These are phyloP conservation scores for Podosphaera xanthii DNA, from an alignment of 2,329 filamentous ascomycete species.

Conservation along the genomic window DNA sequence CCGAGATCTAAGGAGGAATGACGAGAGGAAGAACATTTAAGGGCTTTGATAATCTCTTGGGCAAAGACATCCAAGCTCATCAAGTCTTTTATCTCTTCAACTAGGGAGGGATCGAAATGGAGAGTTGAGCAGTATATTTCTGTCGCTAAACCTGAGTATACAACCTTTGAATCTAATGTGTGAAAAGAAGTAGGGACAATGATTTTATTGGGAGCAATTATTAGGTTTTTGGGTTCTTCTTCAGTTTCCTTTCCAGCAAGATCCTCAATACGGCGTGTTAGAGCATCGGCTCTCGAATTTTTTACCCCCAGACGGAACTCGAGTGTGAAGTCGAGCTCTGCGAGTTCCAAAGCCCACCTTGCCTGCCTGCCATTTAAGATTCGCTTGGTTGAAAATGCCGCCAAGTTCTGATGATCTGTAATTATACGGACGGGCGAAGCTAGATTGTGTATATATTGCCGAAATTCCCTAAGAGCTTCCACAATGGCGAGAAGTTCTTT, in stretches of 20 bases:
- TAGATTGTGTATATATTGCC: not conserved
- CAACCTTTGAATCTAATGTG: no score
- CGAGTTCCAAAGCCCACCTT: not conserved
- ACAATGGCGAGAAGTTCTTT: slow-evolving; percentile 1
- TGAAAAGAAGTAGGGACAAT: not conserved
- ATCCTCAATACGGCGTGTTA: not conserved
- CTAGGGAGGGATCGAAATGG: no score
- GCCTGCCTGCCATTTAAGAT: not conserved
- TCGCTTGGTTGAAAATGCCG: not conserved
- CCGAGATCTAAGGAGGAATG: no score
- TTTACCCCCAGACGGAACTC: not conserved
- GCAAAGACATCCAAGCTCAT: no score
- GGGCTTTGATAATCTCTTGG: no score
- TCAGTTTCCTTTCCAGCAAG: not conserved
- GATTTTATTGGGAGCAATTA: not conserved
- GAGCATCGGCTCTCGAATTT: not conserved
- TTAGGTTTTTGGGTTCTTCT: not conserved
- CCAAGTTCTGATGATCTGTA: no score
- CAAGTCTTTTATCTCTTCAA: no score
- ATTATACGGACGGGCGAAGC: no score
- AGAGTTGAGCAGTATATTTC: no score
- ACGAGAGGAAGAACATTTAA: no score
- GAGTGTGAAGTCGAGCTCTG: not conserved
- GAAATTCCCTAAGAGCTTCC: not conserved
- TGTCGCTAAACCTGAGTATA: no score